Evolutionary conservation across 2,329 filamentous ascomycete genomes (phyloP).

Genomic region (Samsoniella hepiali): DNA sequence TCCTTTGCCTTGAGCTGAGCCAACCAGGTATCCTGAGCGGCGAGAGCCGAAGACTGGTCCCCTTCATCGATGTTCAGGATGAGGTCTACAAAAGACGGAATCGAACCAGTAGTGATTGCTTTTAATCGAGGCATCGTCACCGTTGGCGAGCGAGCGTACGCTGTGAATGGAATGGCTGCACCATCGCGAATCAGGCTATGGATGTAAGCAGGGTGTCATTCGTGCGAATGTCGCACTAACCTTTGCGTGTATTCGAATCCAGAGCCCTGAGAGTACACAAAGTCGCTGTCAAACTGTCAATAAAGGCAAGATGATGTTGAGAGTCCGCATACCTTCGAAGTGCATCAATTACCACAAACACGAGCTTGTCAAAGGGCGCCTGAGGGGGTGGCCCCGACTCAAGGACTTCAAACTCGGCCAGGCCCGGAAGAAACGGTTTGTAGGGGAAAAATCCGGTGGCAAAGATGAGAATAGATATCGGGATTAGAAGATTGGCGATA

Average conservation of each 20-base stretch:
- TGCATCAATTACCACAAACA: slow-evolving; percentile 98
- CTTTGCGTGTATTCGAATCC: slow-evolving; percentile 86
- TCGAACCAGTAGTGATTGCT: slow-evolving; percentile 93
- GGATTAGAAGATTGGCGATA: slow-evolving; percentile 73
- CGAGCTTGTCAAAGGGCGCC: slow-evolving; percentile 78
- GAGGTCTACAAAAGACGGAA: slow-evolving; percentile 96
- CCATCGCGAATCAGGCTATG: slow-evolving; percentile 79
- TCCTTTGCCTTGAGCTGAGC: slow-evolving; percentile 79
- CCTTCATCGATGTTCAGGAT: slow-evolving; percentile 95
- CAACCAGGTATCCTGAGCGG: slow-evolving; percentile 91
- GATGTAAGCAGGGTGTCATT: slow-evolving; percentile 17
- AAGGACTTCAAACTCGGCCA: slow-evolving; percentile 64
- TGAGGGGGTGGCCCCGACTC: slow-evolving; percentile 55
- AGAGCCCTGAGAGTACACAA: slow-evolving; percentile 78
- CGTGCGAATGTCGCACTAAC: slow-evolving; percentile 44
- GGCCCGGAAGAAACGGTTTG: slow-evolving; percentile 85
- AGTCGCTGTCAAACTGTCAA: slow-evolving; percentile 62
- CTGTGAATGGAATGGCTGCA: slow-evolving; percentile 86
- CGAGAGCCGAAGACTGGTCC: slow-evolving; percentile 83
- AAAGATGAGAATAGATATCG: slow-evolving; percentile 71
- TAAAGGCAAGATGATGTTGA: too few species aligned
- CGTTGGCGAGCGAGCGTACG: slow-evolving; percentile 91
- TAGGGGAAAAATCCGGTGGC: slow-evolving; percentile 95
- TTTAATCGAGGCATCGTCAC: slow-evolving; percentile 98
- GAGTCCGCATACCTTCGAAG: slow-evolving; percentile 66